Base-by-base conservation (phyloP, 495 filamentous ascomycete species). In the Niebla homalea region DNA sequence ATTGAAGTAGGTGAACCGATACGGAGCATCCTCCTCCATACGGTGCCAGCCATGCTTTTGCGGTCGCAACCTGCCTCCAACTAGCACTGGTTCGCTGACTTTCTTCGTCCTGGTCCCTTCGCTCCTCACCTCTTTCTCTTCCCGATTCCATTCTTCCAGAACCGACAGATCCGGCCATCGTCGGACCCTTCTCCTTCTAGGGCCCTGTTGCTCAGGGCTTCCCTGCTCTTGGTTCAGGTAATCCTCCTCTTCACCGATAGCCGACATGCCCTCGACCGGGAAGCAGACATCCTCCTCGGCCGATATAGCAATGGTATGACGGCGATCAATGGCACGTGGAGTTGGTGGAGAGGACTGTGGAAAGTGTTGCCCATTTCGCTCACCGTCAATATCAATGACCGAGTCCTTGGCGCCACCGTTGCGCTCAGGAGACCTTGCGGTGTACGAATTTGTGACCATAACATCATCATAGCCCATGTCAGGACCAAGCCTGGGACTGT, bases 1-100 rank as follows among this genome's bases (percentile, higher is more conserved):
- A 62, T 95, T 96, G 72, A 98, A 98, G 59, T 98, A 98, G 2
- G 92, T 98, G 62, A 94, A 97, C 39, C 92, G 78, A 61, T 93
- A 98, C 0, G 92, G 92, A 1, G 81, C 81, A 46, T 95, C 93
- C 36, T 95, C 89, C 56, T 92, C 86, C 50, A 84, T 80, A 21
- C 81, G 75, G 62, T 89, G 87, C 92, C 92, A 98, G 5, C 73
- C 70, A 46, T 67, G 64, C 57, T 84, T 86, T 51, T 87, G 81
- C 7, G 92, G 88, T 8, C 92, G 79, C 45, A 97, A 62, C 48
- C 92, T 77, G 7, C 92, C 92, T 43, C 85, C 87, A 46, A 98
- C 79, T 46, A 97, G 76, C 62, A 94, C 79, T 7, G 93, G 93
- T 57, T 98, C 92, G 20, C 81, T 89, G 53, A 95, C 87, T 61